Percentiles rank a stretch among this genome's conserved stretches.
Evolutionary conservation across 2,329 filamentous ascomycete genomes (phyloP).

Genomic region (Talaromyces sp.): DNA sequence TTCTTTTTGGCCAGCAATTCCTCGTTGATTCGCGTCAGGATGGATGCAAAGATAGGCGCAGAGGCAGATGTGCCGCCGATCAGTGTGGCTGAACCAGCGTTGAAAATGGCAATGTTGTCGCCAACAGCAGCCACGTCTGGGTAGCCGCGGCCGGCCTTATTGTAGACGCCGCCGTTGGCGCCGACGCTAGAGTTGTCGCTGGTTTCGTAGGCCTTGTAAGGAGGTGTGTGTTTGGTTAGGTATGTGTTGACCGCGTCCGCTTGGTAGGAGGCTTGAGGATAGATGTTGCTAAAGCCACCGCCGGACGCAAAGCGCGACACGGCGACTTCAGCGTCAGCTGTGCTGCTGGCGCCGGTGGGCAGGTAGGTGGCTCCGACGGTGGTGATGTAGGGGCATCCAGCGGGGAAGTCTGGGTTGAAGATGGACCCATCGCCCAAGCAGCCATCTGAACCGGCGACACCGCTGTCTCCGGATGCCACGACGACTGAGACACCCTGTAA

Average conservation of each 20-base stretch:
- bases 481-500: slow-evolving; percentile 29
- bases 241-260: slow-evolving; percentile 36
- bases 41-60: slow-evolving; percentile 54
- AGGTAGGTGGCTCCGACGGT: slow-evolving; percentile 41
- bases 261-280: slow-evolving; percentile 42
- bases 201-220: slow-evolving; percentile 28
- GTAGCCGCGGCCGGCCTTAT: slow-evolving; percentile 53
- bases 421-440: slow-evolving; percentile 36
- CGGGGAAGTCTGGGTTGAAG: slow-evolving; percentile 49
- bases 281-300: slow-evolving; percentile 46
- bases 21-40: slow-evolving; percentile 61
- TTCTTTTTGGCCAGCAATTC: slow-evolving; percentile 50
- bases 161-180: slow-evolving; percentile 38
- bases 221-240: slow-evolving; percentile 29
- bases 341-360: slow-evolving; percentile 22
- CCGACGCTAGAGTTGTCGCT: slow-evolving; percentile 30
- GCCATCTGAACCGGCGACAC: slow-evolving; percentile 26
- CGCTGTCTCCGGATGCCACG: slow-evolving; percentile 27
- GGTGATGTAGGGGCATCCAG: slow-evolving; percentile 50
- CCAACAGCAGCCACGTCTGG: slow-evolving; percentile 59
- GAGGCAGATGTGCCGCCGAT: slow-evolving; percentile 42
- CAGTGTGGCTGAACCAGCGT: slow-evolving; percentile 16
- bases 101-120: slow-evolving; percentile 30
- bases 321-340: slow-evolving; percentile 24
- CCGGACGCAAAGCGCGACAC: slow-evolving; percentile 36